Evolutionary conservation across 805 yeast species (phyloP).

Genomic region (Scheffersomyces coipomensis): DNA sequence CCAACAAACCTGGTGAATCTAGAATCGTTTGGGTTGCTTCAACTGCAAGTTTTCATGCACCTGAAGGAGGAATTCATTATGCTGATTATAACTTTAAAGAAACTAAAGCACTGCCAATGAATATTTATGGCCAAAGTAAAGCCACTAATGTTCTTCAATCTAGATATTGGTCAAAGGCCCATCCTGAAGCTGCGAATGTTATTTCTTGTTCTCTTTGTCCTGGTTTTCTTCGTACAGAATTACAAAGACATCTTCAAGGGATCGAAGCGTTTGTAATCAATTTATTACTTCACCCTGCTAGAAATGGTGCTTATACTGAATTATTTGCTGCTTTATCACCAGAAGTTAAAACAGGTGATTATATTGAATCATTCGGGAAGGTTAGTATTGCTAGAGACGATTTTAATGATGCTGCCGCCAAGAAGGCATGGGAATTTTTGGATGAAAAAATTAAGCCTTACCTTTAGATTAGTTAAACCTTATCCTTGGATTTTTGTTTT

Average conservation of each 20-base stretch:
- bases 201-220: slow-evolving; percentile 39
- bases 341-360: slow-evolving; percentile 29
- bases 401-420: background rate
- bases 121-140: slow-evolving; percentile 43
- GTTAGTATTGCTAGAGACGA: slow-evolving; percentile 2
- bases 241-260: slow-evolving; percentile 19
- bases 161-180: slow-evolving; percentile 28
- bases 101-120: slow-evolving; percentile 7
- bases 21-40: slow-evolving; percentile 50
- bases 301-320: slow-evolving; percentile 44
- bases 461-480: no score
- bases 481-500: no score
- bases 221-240: slow-evolving; percentile 34
- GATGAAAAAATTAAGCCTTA: slow-evolving; percentile 4
- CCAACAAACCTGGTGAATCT: slow-evolving; percentile 4
- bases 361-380: slow-evolving; percentile 36
- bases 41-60: slow-evolving; percentile 26
- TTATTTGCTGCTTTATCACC: slow-evolving; percentile 42
- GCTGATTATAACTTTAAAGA: slow-evolving; percentile 26
- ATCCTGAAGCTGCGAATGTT: slow-evolving; percentile 21
- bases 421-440: slow-evolving; percentile 4
- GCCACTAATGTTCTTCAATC: slow-evolving; percentile 38
- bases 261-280: background rate
- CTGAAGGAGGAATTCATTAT: slow-evolving; percentile 31
- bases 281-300: slow-evolving; percentile 17